phyloP scores from a whole-genome alignment of 1,139 yeast species.

The Saccharomyces hybrid region DNA sequence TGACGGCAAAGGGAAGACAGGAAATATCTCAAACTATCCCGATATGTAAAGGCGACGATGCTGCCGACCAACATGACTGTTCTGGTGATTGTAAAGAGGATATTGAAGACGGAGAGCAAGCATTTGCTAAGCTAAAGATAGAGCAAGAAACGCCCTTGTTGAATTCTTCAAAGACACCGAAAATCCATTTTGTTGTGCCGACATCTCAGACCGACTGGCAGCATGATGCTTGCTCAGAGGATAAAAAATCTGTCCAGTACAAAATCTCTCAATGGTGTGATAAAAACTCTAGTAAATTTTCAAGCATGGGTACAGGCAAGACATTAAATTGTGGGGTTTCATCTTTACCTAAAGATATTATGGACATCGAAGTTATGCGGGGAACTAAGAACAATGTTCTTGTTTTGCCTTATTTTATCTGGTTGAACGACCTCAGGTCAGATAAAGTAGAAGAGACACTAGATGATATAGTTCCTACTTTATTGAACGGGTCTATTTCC shows the following conservation, averaged over 20 bases:
- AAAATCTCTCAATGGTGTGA: constrained; percentile 45
- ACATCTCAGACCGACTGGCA: constrained; percentile 84
- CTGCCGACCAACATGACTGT: neutral
- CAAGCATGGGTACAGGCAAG: constrained; percentile 25
- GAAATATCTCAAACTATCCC: constrained; percentile 9
- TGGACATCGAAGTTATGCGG: constrained; percentile 38
- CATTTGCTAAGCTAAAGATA: constrained; percentile 37
- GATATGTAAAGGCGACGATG: constrained; percentile 4
- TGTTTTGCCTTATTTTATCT: constrained; percentile 71
- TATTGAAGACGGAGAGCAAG: constrained; percentile 18
- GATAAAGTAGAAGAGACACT: constrained; percentile 43
- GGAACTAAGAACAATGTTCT: constrained; percentile 50
- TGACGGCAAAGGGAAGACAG: constrained; percentile 1
- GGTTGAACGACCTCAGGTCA: constrained; percentile 49
- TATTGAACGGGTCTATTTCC: constrained; percentile 29
- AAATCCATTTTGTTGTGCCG: constrained; percentile 66
- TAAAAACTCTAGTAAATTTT: constrained; percentile 16
- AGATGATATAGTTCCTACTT: constrained; percentile 38
- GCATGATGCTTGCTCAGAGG: constrained; percentile 58
- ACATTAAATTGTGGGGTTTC: constrained; percentile 47
- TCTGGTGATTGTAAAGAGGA: constrained; percentile 14
- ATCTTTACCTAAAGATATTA: constrained; percentile 40
- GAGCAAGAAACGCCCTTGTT: constrained; percentile 51
- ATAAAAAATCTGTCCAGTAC: constrained; percentile 44
- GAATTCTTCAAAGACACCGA: constrained; percentile 63